These are phyloP conservation scores for Ophiostoma quercus DNA, from an alignment of 2,329 filamentous ascomycete genomes.

Conservation along the genomic window DNA sequence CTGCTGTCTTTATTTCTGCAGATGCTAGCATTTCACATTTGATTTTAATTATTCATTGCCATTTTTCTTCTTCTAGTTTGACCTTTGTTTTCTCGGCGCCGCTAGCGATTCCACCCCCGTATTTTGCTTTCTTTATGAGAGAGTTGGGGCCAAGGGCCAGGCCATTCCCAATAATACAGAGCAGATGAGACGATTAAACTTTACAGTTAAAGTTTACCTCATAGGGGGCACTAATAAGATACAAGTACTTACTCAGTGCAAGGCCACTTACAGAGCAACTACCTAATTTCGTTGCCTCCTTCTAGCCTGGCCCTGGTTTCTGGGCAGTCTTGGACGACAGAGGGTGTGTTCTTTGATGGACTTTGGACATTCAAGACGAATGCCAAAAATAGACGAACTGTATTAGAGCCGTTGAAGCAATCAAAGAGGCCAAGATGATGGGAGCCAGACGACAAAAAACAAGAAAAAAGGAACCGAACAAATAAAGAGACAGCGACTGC, in stretches of 20 bases:
- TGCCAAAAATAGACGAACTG: not conserved
- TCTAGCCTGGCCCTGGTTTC: not conserved
- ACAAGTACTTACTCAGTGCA: too few species aligned
- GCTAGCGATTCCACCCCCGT: constrained; percentile 9
- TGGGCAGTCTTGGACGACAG: constrained; percentile 5
- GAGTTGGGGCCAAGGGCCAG: not conserved
- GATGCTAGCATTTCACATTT: not conserved
- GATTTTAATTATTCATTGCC: not conserved
- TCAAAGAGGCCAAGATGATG: constrained; percentile 2
- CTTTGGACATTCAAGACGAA: not conserved
- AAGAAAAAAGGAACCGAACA: not conserved
- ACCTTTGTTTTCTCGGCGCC: constrained; percentile 5
- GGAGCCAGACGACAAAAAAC: not conserved
- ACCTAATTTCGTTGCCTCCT: constrained; percentile 1
- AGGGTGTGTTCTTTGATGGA: constrained; percentile 6
- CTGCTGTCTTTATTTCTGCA: not conserved
- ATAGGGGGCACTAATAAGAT: not conserved
- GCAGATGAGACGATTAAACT: not conserved
- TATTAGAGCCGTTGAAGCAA: constrained; percentile 3
- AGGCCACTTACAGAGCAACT: not conserved
- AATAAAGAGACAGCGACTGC: not conserved
- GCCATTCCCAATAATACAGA: not conserved
- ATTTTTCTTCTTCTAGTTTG: not conserved
- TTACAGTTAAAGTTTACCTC: constrained; percentile 1
- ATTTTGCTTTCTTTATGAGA: not conserved